Evolutionary conservation across 495 filamentous ascomycete genomes (phyloP), one percentile per base, ranked within the genome.

Genomic region (Talaromyces proteolyticus): DNA sequence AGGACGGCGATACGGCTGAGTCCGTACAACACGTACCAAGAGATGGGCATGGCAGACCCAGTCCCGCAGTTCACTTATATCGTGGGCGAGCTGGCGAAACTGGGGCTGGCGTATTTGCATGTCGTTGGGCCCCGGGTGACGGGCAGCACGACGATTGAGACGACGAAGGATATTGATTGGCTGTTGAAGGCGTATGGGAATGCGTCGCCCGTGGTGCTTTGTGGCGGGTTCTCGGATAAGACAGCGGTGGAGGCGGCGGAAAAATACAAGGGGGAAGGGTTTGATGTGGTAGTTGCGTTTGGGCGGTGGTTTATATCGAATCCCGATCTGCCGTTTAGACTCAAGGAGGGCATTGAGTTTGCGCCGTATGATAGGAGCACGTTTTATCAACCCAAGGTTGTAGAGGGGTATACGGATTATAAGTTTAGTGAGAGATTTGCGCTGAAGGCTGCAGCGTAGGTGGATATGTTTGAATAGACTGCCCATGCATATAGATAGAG

Each of bases 281-380:
- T 86, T 44, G 61, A 78, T 18, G 55, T 76, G 1, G 14, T 44
- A 8, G 61, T 80, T 54, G 77, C 72, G 0, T 86, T 86, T 65
- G 86, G 86, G 17, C 62, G 82, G 29, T 73, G 69, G 38, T 92
- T 81, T 55, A 85, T 86, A 49, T 70, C 83, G 50, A 91, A 79
- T 46, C 87, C 87, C 3, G 87, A 91, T 63, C 58, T 93, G 57
- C 72, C 77, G 2, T 88, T 81, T 59, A 69, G 81, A 46, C 47
- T 91, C 11, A 64, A 75, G 62, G 59, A 82, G 39, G 77, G 76
- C 0, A 70, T 88, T 39, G 56, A 63, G 25, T 64, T 89, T 34
- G 67, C 61, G 25, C 61, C 62, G 22, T 88, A 86, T 60, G 60
- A 87, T 47, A 61, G 80, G 3, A 59, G 66, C 0, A 74, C 69